phyloP scores from a whole-genome alignment of 495 filamentous ascomycete genomes.

The Lindgomyces ingoldianus region DNA sequence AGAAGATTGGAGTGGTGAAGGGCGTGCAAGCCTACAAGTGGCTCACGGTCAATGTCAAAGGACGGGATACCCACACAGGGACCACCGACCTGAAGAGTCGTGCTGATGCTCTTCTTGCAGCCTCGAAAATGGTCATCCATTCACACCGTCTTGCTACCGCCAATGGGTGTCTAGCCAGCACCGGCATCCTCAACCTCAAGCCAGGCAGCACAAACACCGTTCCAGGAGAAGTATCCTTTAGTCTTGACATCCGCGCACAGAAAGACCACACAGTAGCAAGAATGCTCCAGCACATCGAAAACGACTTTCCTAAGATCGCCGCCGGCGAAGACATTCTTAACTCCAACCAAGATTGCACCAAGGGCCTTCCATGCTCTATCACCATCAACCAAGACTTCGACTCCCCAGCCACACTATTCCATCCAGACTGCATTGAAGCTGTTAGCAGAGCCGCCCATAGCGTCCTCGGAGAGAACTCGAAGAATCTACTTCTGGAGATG shows the following conservation, averaged over 20 bases:
- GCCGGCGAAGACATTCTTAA: conserved; percentile 52
- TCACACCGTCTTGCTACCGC: conserved; percentile 62
- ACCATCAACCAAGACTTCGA: conserved; percentile 63
- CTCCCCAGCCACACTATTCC: conserved; percentile 67
- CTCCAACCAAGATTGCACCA: conserved; percentile 46
- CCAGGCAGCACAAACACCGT: conserved; percentile 77
- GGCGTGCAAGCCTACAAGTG: conserved; percentile 72
- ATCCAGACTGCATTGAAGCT: conserved; percentile 67
- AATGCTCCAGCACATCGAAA: conserved; percentile 57
- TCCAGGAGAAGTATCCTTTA: conserved; percentile 67
- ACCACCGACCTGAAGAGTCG: conserved; percentile 66
- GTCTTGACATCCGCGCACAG: conserved; percentile 69
- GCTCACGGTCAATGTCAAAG: conserved; percentile 66
- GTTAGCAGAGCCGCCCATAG: conserved; percentile 63
- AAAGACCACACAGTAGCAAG: conserved; percentile 57
- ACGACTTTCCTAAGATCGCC: conserved; percentile 61
- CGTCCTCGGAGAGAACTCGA: conserved; percentile 51
- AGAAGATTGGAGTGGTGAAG: conserved; percentile 69
- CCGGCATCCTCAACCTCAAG: conserved; percentile 67
- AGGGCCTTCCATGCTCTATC: conserved; percentile 58
- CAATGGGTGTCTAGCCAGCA: conserved; percentile 63
- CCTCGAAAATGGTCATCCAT: conserved; percentile 67
- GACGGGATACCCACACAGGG: conserved; percentile 72
- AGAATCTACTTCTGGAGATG: conserved; percentile 51
- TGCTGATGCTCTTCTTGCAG: conserved; percentile 66